Base-by-base conservation (phyloP, 2,329 filamentous ascomycete species). In the Venturia asperata region DNA sequence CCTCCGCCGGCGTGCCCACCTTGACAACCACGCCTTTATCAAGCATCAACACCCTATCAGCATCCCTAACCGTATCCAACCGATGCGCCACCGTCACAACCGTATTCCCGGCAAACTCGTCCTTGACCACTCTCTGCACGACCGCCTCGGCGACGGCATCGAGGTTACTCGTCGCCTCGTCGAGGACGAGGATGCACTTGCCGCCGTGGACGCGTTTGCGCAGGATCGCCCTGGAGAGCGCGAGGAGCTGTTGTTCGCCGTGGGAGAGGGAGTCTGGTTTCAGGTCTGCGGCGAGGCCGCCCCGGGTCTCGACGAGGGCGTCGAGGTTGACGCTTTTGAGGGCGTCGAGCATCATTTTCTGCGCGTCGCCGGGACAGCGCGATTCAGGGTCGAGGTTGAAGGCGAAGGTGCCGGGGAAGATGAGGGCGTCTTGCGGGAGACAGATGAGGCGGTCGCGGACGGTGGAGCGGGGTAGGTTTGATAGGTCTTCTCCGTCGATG, bases 71-170 rank as follows among this genome's bases (percentile, higher is more conserved):
- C 65, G 82, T 82, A 45, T 83, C 79, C 52, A 85, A 75, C 37
- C 82, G 81, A 72, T 85, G 83, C 5, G 82, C 82, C 1, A 85
- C 81, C 0, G 81, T 78, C 62, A 85, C 77, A 64, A 90, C 81
- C 0, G 87, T 90, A 67, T 84, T 82, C 3, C 75, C 76, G 1
- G 73, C 71, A 70, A 87, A 86, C 30, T 76, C 76, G 39, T 79
- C 77, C 60, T 83, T 78, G 64, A 87, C 79, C 1, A 78, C 75
- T 49, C 71, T 72, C 55, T 78, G 77, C 39, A 81, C 75, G 34
- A 76, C 74, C 49, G 72, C 71, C 67, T 81, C 79, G n/a, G 74
- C 79, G 56, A 77, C 76, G 10, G 78, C 76, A 66, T 81, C 79
- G 2, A 81, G 70, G 76, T 43, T 64, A 42, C 62, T 64, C 4